Evolutionary conservation across 805 yeast genomes (phyloP).

Genomic region (Kuraishia ogatae): DNA sequence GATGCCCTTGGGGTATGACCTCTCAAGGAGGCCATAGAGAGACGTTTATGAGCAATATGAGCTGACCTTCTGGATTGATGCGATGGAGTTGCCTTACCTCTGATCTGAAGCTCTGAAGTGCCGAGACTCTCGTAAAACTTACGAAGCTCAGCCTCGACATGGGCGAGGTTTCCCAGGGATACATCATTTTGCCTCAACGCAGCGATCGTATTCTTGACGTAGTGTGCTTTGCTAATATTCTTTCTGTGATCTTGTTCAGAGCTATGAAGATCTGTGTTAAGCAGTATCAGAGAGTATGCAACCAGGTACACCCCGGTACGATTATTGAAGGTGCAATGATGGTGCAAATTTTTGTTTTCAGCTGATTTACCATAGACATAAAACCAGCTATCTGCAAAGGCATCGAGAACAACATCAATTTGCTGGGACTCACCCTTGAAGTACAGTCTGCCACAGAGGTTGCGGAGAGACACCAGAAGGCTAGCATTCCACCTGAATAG

Average conservation of each 20-base stretch:
- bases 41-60: neutral
- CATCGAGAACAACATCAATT: constrained; percentile 63
- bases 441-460: constrained; percentile 57
- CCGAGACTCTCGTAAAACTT: constrained; percentile 34
- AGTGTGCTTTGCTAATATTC: constrained; percentile 32
- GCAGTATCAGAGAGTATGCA: constrained; percentile 59
- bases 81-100: neutral
- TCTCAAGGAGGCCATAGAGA: neutral
- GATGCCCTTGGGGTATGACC: neutral
- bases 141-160: constrained; percentile 30
- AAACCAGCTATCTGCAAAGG: constrained; percentile 59
- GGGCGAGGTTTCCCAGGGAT: constrained; percentile 11
- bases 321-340: constrained; percentile 29
- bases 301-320: constrained; percentile 58
- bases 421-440: constrained; percentile 79
- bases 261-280: constrained; percentile 74
- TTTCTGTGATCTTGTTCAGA: constrained; percentile 26
- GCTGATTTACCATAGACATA: constrained; percentile 36
- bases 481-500: constrained; percentile 37
- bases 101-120: constrained; percentile 21
- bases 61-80: neutral
- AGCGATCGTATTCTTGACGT: constrained; percentile 39
- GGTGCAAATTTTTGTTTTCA: constrained; percentile 5
- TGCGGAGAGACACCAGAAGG: constrained; percentile 47
- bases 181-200: constrained; percentile 29